Conservation (phyloP, 805 yeast species). For the Brettanomyces nanus region DNA sequence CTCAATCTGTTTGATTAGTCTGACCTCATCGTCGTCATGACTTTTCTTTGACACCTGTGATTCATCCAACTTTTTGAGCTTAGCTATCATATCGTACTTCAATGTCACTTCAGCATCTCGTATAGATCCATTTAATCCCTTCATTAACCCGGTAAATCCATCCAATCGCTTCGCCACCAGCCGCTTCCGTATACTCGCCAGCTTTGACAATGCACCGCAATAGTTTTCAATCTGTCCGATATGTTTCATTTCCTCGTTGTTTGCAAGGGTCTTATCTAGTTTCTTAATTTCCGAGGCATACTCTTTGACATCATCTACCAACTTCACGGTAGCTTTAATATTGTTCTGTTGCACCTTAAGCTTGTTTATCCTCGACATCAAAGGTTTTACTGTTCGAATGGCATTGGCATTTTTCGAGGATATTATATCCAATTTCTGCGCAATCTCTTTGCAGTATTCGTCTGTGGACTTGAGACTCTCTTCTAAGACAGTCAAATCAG, state of each 20-base stretch:
- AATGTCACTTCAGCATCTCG: conserved; percentile 49
- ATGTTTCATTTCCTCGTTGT: conserved; percentile 20
- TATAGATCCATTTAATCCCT: conserved; percentile 49
- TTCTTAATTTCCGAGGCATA: conserved; percentile 32
- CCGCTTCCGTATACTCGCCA: conserved; percentile 20
- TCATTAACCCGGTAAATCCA: conserved; percentile 60
- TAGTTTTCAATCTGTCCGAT: conserved; percentile 35
- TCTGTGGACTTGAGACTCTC: conserved; percentile 59
- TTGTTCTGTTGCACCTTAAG: conserved; percentile 48
- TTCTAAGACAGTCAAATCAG: conserved; percentile 75
- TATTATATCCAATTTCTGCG: conserved; percentile 45
- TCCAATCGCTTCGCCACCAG: conserved; percentile 22
- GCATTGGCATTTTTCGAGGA: conserved; percentile 47
- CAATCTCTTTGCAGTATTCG: conserved; percentile 45
- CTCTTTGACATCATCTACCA: conserved; percentile 36
- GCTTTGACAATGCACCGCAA: conserved; percentile 27
- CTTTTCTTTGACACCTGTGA: background rate
- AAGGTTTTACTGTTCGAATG: conserved; percentile 60
- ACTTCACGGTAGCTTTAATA: conserved; percentile 43
- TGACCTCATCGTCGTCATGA: conserved; percentile 29
- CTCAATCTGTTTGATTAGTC: conserved; percentile 28
- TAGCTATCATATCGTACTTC: conserved; percentile 38
- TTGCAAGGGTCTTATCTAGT: conserved; percentile 29
- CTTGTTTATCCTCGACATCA: conserved; percentile 52
- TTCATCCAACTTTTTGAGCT: conserved; percentile 26